Conservation (phyloP, 306 rosid genomes). For the Dryas octopetala region DNA sequence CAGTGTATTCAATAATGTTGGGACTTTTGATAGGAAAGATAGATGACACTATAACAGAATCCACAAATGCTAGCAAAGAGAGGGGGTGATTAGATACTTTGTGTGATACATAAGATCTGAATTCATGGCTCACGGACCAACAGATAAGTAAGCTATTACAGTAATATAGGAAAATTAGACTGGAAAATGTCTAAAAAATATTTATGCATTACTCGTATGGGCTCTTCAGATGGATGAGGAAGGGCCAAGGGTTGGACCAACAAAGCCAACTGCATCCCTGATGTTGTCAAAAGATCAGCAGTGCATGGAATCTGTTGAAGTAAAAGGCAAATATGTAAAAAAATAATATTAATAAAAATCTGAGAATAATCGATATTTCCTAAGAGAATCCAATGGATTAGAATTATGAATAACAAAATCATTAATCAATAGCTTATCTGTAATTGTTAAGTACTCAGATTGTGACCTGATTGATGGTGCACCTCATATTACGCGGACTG, state of each 20-base stretch:
- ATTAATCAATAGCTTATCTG: neutral
- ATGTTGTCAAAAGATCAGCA: slow-evolving; percentile 81
- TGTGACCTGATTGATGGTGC: slow-evolving; percentile 92
- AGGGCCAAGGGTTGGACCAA: slow-evolving; percentile 95
- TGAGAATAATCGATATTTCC: neutral
- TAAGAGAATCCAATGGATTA: neutral
- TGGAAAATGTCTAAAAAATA: neutral
- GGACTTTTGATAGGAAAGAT: neutral
- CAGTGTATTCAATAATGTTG: neutral
- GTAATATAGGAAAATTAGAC: slow-evolving; percentile 10
- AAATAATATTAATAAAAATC: neutral
- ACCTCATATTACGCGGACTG: slow-evolving; percentile 98
- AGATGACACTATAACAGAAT: neutral
- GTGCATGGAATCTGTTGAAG: slow-evolving; percentile 79
- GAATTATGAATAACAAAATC: neutral
- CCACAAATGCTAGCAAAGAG: neutral
- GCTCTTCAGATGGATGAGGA: slow-evolving; percentile 94
- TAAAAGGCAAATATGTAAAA: slow-evolving; percentile 12
- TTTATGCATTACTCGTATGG: slow-evolving; percentile 61
- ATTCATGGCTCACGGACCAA: slow-evolving; percentile 11
- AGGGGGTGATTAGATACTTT: neutral
- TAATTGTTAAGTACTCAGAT: neutral
- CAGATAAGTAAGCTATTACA: neutral
- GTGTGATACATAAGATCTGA: neutral
- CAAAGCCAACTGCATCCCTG: slow-evolving; percentile 97